Conservation (phyloP, 495 filamentous ascomycete genomes). For the Hypomontagnella submonticulosa region DNA sequence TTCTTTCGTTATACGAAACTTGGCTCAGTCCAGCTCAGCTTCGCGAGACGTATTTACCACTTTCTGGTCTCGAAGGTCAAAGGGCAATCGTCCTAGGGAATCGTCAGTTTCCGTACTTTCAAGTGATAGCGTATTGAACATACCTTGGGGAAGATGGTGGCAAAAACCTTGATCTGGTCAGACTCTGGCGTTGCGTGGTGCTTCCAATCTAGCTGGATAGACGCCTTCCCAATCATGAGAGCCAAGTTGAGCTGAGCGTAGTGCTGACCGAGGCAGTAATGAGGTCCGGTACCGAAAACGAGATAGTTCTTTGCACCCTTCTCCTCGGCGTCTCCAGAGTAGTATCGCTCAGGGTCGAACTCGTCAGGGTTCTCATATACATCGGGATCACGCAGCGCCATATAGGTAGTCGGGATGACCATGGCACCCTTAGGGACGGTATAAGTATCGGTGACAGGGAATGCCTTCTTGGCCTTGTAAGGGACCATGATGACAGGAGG, state of each 20-base stretch:
- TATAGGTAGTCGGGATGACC: slow-evolving; percentile 91
- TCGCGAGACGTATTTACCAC: slow-evolving; percentile 43
- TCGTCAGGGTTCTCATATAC: slow-evolving; percentile 89
- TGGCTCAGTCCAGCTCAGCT: slow-evolving; percentile 2
- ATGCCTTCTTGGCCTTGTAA: slow-evolving; percentile 93
- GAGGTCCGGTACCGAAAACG: slow-evolving; percentile 94
- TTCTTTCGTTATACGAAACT: slow-evolving; percentile 21
- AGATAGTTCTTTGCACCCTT: slow-evolving; percentile 96
- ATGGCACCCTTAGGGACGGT: slow-evolving; percentile 93
- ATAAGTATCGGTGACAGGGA: slow-evolving; percentile 89
- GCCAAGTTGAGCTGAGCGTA: slow-evolving; percentile 93
- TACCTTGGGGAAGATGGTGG: slow-evolving; percentile 97
- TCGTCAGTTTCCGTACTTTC: slow-evolving; percentile 42
- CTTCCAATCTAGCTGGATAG: slow-evolving; percentile 88
- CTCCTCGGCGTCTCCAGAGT: slow-evolving; percentile 85
- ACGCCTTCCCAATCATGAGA: slow-evolving; percentile 94
- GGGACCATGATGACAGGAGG: slow-evolving; percentile 98
- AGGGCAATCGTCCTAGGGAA: slow-evolving; percentile 69
- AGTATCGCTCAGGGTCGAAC: slow-evolving; percentile 93
- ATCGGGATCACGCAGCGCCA: slow-evolving; percentile 92
- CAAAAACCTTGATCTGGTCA: slow-evolving; percentile 98
- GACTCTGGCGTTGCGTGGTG: slow-evolving; percentile 82
- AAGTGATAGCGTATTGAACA: slow-evolving; percentile 49
- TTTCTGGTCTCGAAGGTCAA: slow-evolving; percentile 68
- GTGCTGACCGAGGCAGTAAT: slow-evolving; percentile 95